phyloP scores from a whole-genome alignment of 2,329 filamentous ascomycete species.

The Daldinia eschscholtzii region DNA sequence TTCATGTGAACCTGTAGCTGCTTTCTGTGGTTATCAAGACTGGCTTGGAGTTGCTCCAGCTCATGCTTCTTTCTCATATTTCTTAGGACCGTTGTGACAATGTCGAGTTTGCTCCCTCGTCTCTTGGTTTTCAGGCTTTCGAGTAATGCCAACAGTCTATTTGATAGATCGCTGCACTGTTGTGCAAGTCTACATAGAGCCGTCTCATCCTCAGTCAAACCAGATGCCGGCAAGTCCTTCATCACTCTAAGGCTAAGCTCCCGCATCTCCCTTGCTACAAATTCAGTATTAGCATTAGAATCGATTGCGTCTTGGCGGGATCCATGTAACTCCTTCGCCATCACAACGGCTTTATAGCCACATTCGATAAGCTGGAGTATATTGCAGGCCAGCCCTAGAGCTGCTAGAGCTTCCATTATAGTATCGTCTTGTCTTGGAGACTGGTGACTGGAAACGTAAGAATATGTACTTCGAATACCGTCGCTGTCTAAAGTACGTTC shows the following conservation, averaged over 20 bases:
- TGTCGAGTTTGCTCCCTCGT: neutral
- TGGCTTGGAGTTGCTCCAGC: neutral
- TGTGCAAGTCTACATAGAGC: neutral
- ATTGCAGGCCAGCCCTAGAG: slow-evolving; percentile 1
- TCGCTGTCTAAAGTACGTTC: neutral
- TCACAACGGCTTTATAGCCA: neutral
- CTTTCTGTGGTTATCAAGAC: neutral
- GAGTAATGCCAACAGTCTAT: neutral
- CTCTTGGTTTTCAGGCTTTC: neutral
- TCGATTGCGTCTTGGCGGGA: neutral
- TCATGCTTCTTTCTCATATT: neutral
- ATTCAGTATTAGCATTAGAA: neutral
- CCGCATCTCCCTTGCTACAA: neutral
- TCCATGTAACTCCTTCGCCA: neutral
- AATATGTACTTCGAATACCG: neutral
- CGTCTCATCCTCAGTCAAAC: neutral
- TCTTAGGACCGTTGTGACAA: neutral
- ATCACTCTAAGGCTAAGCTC: neutral
- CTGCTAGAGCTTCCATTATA: neutral
- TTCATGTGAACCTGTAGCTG: neutral
- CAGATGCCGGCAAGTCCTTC: neutral
- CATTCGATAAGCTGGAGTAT: slow-evolving; percentile 4
- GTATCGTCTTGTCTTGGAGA: neutral
- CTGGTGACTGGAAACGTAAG: neutral
- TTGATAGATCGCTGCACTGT: neutral